Base-by-base conservation (phyloP, 73 alveolate species). In the Paramecium sonneborni region DNA sequence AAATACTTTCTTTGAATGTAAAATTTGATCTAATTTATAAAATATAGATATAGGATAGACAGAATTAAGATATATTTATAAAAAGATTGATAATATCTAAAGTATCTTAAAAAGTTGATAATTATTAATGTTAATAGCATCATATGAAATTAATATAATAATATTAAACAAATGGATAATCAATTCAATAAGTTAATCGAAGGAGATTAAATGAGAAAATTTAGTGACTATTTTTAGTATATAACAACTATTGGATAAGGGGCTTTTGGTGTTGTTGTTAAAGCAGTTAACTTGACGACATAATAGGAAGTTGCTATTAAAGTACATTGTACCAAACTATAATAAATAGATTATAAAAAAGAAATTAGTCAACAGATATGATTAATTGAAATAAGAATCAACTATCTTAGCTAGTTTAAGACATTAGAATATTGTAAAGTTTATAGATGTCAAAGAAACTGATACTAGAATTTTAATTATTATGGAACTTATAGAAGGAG, bases 371-470 rank as follows among this genome's bases (percentile, higher is more conserved):
- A 85, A 93, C 26, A 55, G 84, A 69, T 89, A 95, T 24, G 94
- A 94, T 79, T 85, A 91, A 67, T 86, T 92, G 6, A 92, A 85
- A 69, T 93, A 85, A 88, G 98, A 95, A 86, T 94, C 94, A 37
- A 86, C 92, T 52, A 86, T 95, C 35, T 79, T 95, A 39, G 90
- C 94, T 39, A 56, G 93, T 39, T 93, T 95, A 84, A 91, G 94
- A 23, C 98, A 95, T 82, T 85, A 93, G 94, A 95, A 95, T 56
- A 93, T 95, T 6, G 98, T 95, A 4, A 95, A 95, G 92, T 95
- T 93, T 85, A 92, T 90, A 37, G 95, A 92, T 85, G 92, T 93
- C 86, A 92, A 89, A 48, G 95, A 88, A 37, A 69, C 94, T 7
- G 94, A 88, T 32, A 70, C 91, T 21, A 68, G 90, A 57, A 88